These are phyloP conservation scores for Suhomyces tanzawaensis DNA, from an alignment of 805 yeast species.

Conservation along the genomic window DNA sequence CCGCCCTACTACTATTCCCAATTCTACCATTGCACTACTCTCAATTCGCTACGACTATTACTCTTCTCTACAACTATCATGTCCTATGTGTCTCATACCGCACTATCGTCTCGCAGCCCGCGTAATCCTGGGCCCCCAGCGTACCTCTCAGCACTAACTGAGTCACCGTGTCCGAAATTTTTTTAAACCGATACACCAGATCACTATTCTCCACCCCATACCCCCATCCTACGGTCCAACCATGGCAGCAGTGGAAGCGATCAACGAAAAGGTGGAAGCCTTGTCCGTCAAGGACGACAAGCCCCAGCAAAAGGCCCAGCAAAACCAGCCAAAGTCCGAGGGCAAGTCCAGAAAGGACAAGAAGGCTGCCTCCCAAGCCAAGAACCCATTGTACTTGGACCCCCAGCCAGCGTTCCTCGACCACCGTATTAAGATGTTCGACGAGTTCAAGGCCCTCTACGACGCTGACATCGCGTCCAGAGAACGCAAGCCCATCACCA, in stretches of 20 bases:
- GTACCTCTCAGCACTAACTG: background rate
- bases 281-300: slow-evolving; percentile 34
- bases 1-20: too few relatives aligned
- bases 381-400: slow-evolving; percentile 46
- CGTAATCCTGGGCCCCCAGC: background rate
- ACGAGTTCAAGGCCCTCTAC: slow-evolving; percentile 71
- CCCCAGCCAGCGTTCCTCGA: slow-evolving; percentile 87
- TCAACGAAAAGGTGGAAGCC: slow-evolving; percentile 48
- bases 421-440: slow-evolving; percentile 74
- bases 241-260: slow-evolving; percentile 19
- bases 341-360: slow-evolving; percentile 26
- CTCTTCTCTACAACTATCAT: too few relatives aligned
- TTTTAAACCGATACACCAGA: background rate
- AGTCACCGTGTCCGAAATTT: background rate
- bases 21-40: too few relatives aligned
- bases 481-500: slow-evolving; percentile 58
- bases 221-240: too few relatives aligned
- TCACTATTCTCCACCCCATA: slow-evolving; percentile 1
- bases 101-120: background rate
- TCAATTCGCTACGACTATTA: too few relatives aligned
- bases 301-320: slow-evolving; percentile 9
- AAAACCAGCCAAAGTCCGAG: slow-evolving; percentile 16
- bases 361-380: slow-evolving; percentile 35
- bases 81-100: too few relatives aligned
- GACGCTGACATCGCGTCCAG: slow-evolving; percentile 67